Percentiles rank a stretch among this genome's conserved stretches.
Evolutionary conservation across 2,329 filamentous ascomycete genomes (phyloP).

Genomic region (Colletotrichum sidae): DNA sequence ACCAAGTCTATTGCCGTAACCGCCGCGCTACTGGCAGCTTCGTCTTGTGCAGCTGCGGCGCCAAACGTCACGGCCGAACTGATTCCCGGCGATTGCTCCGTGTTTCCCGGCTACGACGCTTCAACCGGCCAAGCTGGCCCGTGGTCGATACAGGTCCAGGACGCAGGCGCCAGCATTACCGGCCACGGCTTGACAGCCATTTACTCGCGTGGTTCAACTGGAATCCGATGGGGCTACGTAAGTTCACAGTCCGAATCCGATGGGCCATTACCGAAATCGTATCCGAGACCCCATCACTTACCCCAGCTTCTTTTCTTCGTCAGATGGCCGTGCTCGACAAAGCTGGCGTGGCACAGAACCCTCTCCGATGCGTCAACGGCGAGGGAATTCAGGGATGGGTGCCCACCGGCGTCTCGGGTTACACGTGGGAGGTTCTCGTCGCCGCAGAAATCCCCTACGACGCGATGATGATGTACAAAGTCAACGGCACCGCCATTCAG

Average conservation of each 20-base stretch:
- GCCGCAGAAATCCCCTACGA: slow-evolving; percentile 22
- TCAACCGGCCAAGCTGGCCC: slow-evolving; percentile 19
- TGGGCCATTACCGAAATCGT: neutral
- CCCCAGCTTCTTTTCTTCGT: neutral
- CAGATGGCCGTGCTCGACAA: slow-evolving; percentile 24
- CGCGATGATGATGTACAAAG: slow-evolving; percentile 20
- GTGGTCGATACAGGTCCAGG: slow-evolving; percentile 13
- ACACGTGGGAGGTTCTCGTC: slow-evolving; percentile 23
- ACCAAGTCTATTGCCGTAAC: neutral
- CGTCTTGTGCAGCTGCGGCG: neutral
- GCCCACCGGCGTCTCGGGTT: slow-evolving; percentile 11
- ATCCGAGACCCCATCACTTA: neutral
- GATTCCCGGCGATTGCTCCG: slow-evolving; percentile 25
- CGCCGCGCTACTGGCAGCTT: neutral
- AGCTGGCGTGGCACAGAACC: slow-evolving; percentile 6
- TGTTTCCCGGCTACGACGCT: slow-evolving; percentile 13
- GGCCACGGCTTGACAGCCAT: slow-evolving; percentile 11
- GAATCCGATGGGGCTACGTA: slow-evolving; percentile 23
- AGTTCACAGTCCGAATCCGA: slow-evolving; percentile 10
- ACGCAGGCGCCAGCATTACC: slow-evolving; percentile 5
- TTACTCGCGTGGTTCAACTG: slow-evolving; percentile 11
- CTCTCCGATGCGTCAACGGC: slow-evolving; percentile 18
- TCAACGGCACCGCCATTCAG: neutral
- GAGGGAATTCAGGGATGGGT: slow-evolving; percentile 8
- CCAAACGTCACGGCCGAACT: slow-evolving; percentile 13